Evolutionary conservation across 2,329 filamentous ascomycete species (phyloP), one percentile per base, ranked within the genome.

Genomic region (Neocatenulostroma microsporum): DNA sequence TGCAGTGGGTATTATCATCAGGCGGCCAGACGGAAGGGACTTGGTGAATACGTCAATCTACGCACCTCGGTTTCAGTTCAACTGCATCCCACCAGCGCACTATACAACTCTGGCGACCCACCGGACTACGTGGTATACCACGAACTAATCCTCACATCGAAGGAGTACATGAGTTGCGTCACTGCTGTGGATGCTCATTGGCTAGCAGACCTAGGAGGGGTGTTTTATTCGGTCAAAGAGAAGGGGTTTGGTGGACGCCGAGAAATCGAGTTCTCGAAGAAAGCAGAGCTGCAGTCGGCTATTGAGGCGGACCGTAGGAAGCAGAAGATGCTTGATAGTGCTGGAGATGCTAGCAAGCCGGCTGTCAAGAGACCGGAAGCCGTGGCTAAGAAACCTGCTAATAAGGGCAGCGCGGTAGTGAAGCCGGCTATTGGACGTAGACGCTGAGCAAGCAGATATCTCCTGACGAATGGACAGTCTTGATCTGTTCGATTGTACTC

Each of bases 1-100:
- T 98, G 93, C 68, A 87, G 84, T 0, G 91, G 91, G 10, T 98
- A 94, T 68, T 98, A 96, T 64, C 89, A 96, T 56, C 91, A 98
- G 66, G 91, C 91, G 5, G 91, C 91, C 20, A 87, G 88, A 54
- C 87, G 93, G 46, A 94, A 94, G 64, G 93, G 91, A 3, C 85
- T 95, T 12, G 91, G 91, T 50, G 93, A 98, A 64, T 98, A 96
- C 66, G 82, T 94, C 64, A 98, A 98, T 60, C 72, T 98, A 23
- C 82, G 91, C 15, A 98, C 91, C 0, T 91, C 84, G 54, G 87
- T 98, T 3, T 88, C 84, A 1, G 85, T 98, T 37, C 87, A 94
- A 58, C 72, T 98, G 20, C 93, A 98, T 58, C 91, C 91, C 1
- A 98, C 91, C 0, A 88, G 81, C 46, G 86, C 91, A 2, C 73